Evolutionary conservation across 176 grass and related monocot species (phyloP).

Genomic region (Zizania latifolia): DNA sequence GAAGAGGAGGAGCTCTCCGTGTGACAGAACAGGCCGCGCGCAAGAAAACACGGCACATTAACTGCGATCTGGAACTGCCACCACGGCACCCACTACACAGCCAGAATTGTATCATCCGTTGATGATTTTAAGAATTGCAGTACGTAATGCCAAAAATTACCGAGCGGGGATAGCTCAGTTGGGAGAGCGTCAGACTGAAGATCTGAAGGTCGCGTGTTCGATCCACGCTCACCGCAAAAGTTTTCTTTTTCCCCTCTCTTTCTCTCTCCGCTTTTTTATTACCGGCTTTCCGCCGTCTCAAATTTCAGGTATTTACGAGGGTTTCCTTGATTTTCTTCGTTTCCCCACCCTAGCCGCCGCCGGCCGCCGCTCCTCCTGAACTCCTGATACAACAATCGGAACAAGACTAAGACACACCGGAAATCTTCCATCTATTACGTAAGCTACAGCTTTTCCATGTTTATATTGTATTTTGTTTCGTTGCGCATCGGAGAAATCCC

Average conservation of each 20-base stretch:
- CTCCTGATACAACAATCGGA: background rate
- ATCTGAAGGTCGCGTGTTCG: constrained; percentile 97
- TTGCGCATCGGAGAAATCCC: no score
- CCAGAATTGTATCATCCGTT: no score
- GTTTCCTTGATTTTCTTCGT: background rate
- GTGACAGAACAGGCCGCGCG: background rate
- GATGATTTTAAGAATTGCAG: no score
- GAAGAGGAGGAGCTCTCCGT: background rate
- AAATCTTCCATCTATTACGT: background rate
- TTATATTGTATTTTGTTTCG: background rate
- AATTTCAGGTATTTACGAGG: background rate
- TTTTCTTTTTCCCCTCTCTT: no score
- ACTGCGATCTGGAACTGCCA: background rate
- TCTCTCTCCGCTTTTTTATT: no score
- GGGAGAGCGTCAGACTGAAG: constrained; percentile 98
- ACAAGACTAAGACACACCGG: background rate
- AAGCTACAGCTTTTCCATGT: background rate
- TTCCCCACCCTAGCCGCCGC: background rate
- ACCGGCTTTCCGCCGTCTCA: background rate
- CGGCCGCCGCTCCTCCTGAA: background rate
- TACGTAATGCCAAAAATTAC: no score
- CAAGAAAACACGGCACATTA: background rate
- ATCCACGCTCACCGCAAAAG: constrained; percentile 90
- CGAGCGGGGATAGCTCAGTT: constrained; percentile 94
- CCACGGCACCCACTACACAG: no score